Evolutionary conservation across 2,329 filamentous ascomycete genomes (phyloP), one percentile per base, ranked within the genome.

Genomic region (Grosmannia serpens): DNA sequence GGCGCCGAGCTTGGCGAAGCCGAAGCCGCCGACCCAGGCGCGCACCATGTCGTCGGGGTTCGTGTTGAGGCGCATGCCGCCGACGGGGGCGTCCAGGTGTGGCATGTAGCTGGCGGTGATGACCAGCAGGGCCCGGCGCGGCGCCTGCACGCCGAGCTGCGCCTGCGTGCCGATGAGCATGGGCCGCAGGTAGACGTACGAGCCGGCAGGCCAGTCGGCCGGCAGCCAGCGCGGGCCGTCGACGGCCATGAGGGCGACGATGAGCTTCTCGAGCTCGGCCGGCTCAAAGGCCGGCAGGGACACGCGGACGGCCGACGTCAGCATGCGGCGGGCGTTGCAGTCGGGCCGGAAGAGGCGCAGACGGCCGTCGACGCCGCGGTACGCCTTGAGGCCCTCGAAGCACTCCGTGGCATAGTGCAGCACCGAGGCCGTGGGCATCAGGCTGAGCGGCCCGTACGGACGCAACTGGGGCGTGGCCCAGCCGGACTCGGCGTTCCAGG

Each of bases 21-120:
- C 91, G 70, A 95, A 95, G 11, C 92, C 91, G 61, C 91, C 91
- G 24, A 89, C 90, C 91, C 91, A 96, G 15, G 91, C 91, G 64
- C 91, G 86, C 59, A 95, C 85, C 77, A 86, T 89, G 70, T 95
- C 89, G 64, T 91, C 84, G 58, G 83, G 81, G 52, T 83, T 88
- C 0, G 91, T 92, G 68, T 92, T 82, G 52, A 95, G 81, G 66
- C 82, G 86, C 77, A 95, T 79, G 63, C 83, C 83, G 38, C 78
- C 79, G 0, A 69, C 64, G 6, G 76, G 74, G 15, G 72, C 63
- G 64, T 83, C 79, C 68, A 86, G 70, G 59, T 71, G 68, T 24
- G 82, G 79, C 82, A 86, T 83, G 70, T 77, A 85, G 60, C 70
- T 82, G 59, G 81, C 77, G 62, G 95, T 88, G 69, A 96, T 83